Percentiles rank a stretch among this genome's conserved stretches.
phyloP scores from a whole-genome alignment of 345 rosid genomes.

The Kernera saxatilis region DNA sequence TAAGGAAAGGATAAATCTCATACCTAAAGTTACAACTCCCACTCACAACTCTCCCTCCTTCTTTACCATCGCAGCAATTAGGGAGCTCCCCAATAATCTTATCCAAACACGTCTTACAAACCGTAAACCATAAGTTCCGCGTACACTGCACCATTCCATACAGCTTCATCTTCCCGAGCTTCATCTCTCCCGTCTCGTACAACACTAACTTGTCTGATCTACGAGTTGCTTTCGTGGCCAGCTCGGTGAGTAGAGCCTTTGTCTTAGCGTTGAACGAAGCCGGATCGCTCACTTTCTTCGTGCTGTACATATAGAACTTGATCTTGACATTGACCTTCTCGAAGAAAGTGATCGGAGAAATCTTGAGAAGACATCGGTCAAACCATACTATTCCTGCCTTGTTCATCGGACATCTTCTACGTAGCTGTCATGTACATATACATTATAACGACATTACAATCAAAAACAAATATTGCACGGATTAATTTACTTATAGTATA shows the following conservation, averaged over 20 bases:
- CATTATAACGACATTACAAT: background rate
- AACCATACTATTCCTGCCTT: constrained; percentile 42
- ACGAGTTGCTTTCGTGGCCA: constrained; percentile 27
- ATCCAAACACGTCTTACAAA: constrained; percentile 43
- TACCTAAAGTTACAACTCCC: constrained; percentile 55
- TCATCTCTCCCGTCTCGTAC: background rate
- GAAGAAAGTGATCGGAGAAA: constrained; percentile 35
- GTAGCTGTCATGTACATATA: constrained; percentile 26
- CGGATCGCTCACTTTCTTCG: constrained; percentile 32
- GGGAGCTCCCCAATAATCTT: constrained; percentile 38
- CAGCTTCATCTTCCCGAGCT: constrained; percentile 16
- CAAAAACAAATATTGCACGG: background rate
- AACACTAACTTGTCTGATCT: background rate
- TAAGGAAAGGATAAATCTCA: constrained; percentile 47
- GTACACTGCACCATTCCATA: constrained; percentile 56
- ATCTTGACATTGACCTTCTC: constrained; percentile 35
- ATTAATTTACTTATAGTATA: background rate
- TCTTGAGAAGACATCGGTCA: constrained; percentile 52
- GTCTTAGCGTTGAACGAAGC: constrained; percentile 31
- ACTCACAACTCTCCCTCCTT: constrained; percentile 45
- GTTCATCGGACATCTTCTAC: constrained; percentile 36
- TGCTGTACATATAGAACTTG: constrained; percentile 34
- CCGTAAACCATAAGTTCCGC: constrained; percentile 28
- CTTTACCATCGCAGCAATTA: constrained; percentile 48
- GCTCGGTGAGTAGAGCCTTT: constrained; percentile 30